phyloP scores from a whole-genome alignment of 2,329 filamentous ascomycete genomes.

The Trichoderma harzianum region DNA sequence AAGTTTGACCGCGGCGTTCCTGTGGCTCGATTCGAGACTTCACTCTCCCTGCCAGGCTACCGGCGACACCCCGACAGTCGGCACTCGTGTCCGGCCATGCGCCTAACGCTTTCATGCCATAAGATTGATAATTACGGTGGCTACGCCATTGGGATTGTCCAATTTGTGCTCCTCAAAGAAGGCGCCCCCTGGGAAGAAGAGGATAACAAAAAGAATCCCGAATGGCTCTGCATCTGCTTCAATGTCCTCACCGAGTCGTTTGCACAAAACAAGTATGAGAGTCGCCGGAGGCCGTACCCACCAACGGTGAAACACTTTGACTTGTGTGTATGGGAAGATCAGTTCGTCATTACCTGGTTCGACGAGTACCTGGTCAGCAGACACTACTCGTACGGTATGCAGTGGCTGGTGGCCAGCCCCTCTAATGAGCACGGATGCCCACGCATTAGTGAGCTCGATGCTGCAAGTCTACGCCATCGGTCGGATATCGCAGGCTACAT shows the following conservation, averaged over 20 bases:
- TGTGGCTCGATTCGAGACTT: slow-evolving; percentile 3
- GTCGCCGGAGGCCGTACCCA: slow-evolving; percentile 6
- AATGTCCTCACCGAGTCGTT: slow-evolving; percentile 17
- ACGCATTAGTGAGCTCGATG: background rate
- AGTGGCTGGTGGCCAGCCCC: slow-evolving; percentile 8
- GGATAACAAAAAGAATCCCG: background rate
- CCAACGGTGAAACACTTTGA: slow-evolving; percentile 15
- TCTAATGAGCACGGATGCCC: background rate
- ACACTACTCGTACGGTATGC: slow-evolving; percentile 15
- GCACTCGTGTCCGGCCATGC: slow-evolving; percentile 16
- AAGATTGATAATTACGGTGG: slow-evolving; percentile 15
- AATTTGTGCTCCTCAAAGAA: slow-evolving; percentile 8
- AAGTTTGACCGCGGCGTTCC: slow-evolving; percentile 17
- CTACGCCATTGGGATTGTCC: slow-evolving; percentile 11
- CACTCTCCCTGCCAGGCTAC: slow-evolving; percentile 10
- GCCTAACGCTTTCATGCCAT: slow-evolving; percentile 11
- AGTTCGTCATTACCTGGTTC: slow-evolving; percentile 19
- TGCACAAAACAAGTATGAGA: slow-evolving; percentile 8
- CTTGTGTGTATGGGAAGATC: slow-evolving; percentile 16
- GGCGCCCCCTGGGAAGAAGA: background rate
- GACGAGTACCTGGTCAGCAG: slow-evolving; percentile 18
- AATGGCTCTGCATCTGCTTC: slow-evolving; percentile 17
- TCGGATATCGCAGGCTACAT: background rate
- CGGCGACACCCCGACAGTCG: slow-evolving; percentile 13
- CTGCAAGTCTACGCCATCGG: background rate